phyloP scores from a whole-genome alignment of 768 basidiomycete species.

The Boletellus emodensis region DNA sequence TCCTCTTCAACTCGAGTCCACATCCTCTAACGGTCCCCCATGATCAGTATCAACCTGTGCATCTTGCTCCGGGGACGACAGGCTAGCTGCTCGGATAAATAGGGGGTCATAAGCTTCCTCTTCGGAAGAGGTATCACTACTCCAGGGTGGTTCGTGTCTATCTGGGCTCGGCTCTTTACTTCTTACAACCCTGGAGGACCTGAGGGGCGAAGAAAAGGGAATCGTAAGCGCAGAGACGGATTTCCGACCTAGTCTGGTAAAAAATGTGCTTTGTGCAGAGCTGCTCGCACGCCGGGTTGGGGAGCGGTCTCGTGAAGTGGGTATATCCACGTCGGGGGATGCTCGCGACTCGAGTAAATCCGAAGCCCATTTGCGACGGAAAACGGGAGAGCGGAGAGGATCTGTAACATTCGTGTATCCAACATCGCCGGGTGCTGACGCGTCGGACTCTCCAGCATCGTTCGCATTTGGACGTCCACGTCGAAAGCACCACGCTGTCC shows the following conservation, averaged over 20 bases:
- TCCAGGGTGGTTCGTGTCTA: slow-evolving; percentile 43
- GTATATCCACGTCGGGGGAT: slow-evolving; percentile 15
- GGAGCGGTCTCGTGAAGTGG: slow-evolving; percentile 6
- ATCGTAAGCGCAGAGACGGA: slow-evolving; percentile 44
- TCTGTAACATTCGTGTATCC: slow-evolving; percentile 31
- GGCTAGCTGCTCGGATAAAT: slow-evolving; percentile 3
- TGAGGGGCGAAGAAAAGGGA: slow-evolving; percentile 31
- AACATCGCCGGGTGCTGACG: slow-evolving; percentile 30
- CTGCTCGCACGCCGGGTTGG: slow-evolving; percentile 8
- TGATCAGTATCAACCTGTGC: slow-evolving; percentile 15
- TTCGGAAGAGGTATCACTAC: slow-evolving; percentile 60
- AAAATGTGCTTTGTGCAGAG: slow-evolving; percentile 31
- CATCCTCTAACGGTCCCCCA: slow-evolving; percentile 17
- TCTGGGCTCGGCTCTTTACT: slow-evolving; percentile 28
- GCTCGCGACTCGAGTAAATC: slow-evolving; percentile 36
- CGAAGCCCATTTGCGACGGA: slow-evolving; percentile 48
- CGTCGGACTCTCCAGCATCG: slow-evolving; percentile 29
- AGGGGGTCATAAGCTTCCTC: slow-evolving; percentile 27
- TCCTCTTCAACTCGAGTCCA: slow-evolving; percentile 19
- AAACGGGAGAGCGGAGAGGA: slow-evolving; percentile 37
- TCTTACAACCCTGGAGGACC: slow-evolving; percentile 16
- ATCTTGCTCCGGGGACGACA: slow-evolving; percentile 7
- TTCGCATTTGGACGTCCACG: slow-evolving; percentile 37
- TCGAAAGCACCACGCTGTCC: slow-evolving; percentile 52
- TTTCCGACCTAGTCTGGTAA: slow-evolving; percentile 40